These are phyloP conservation scores for Aspergillus mulundensis DNA, from an alignment of 495 filamentous ascomycete genomes.

Conservation along the genomic window DNA sequence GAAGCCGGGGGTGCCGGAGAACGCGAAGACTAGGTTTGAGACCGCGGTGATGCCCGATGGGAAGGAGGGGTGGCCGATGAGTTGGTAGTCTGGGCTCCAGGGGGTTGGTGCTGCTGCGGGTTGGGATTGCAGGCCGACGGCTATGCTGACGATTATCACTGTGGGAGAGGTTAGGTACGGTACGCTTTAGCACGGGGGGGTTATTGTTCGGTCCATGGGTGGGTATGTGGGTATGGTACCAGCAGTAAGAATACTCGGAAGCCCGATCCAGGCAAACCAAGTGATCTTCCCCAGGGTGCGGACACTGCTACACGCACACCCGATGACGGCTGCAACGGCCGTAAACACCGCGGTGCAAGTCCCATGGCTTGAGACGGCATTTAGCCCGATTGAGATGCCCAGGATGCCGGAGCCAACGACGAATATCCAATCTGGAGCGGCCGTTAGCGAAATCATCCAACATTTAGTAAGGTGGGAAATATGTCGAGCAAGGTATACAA, in stretches of 20 bases:
- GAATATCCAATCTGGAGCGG: constrained; percentile 41
- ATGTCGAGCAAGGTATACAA: too few species aligned
- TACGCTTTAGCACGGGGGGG: too few species aligned
- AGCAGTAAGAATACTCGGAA: constrained; percentile 28
- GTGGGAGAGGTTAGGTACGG: too few species aligned
- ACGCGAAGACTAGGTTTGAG: constrained; percentile 63
- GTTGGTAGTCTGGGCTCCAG: too few species aligned
- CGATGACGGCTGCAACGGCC: constrained; percentile 28
- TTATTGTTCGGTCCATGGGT: too few species aligned
- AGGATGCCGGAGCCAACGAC: constrained; percentile 45
- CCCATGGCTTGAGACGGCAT: constrained; percentile 56
- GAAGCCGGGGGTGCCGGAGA: constrained; percentile 55
- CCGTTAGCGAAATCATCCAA: too few species aligned
- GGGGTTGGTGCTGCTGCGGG: too few species aligned
- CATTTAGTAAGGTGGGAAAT: too few species aligned
- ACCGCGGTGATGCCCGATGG: constrained; percentile 48
- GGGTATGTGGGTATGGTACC: neutral
- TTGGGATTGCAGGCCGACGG: too few species aligned
- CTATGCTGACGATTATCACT: too few species aligned
- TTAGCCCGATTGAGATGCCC: constrained; percentile 66
- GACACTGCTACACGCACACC: constrained; percentile 25
- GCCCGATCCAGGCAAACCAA: constrained; percentile 35
- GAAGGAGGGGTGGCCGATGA: constrained; percentile 9
- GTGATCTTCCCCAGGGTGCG: constrained; percentile 30
- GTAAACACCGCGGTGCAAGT: constrained; percentile 51